Conservation (phyloP, 768 basidiomycete genomes). For the Suillus ampliporus region DNA sequence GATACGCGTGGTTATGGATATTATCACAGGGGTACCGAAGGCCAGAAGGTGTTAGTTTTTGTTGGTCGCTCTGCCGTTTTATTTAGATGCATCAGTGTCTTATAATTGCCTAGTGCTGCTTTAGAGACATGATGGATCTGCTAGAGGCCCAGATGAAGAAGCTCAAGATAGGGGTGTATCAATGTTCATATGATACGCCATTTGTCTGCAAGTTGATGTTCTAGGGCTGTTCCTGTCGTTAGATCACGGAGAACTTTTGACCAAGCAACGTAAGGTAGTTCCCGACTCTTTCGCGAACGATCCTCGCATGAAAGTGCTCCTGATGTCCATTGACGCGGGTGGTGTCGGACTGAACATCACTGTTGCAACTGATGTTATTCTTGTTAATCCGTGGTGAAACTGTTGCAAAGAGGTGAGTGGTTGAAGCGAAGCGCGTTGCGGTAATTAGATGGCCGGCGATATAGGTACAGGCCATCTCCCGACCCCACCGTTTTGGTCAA, state of each 20-base stretch:
- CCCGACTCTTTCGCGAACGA: neutral
- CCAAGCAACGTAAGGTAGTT: neutral
- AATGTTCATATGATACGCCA: neutral
- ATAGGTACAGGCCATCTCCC: neutral
- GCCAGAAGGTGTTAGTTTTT: neutral
- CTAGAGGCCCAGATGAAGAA: neutral
- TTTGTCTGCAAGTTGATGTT: neutral
- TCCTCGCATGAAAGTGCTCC: conserved; percentile 3
- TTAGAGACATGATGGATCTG: conserved; percentile 1
- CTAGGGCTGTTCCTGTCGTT: neutral
- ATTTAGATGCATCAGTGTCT: neutral
- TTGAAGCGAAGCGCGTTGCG: neutral
- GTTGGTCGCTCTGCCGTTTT: neutral
- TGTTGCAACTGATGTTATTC: conserved; percentile 4
- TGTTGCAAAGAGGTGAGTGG: neutral
- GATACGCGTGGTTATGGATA: neutral
- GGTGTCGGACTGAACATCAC: conserved; percentile 9
- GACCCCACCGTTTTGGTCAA: conserved; percentile 3
- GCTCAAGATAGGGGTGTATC: neutral
- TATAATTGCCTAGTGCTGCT: neutral
- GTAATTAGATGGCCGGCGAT: neutral
- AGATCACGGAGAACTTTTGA: neutral
- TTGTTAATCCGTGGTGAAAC: conserved; percentile 3
- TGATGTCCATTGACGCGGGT: conserved; percentile 2
- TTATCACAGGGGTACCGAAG: conserved; percentile 1